A percentile compares a stretch with the other conserved stretches of the same genome.
These are phyloP conservation scores for Marvania coccoides DNA, from an alignment of 139 green algal species.

Conservation along the genomic window DNA sequence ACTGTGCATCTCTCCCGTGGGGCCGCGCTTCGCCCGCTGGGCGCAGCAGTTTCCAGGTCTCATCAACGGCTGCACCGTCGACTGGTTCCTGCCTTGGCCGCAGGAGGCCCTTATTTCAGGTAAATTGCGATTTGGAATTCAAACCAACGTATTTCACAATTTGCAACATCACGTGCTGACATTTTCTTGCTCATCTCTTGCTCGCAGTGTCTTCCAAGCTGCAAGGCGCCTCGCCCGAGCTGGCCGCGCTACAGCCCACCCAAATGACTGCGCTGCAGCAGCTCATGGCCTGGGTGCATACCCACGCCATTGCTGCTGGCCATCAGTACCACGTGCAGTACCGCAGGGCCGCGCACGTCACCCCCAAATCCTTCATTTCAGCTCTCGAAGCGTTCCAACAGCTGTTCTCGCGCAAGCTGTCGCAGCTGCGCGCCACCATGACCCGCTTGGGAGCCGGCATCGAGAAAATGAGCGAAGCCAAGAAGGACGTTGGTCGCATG, in stretches of 20 bases:
- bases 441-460: conserved; percentile 69
- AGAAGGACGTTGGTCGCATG: conserved; percentile 79
- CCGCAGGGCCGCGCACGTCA: conserved; percentile 86
- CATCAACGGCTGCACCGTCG: conserved; percentile 92
- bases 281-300: conserved; percentile 83
- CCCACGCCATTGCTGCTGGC: conserved; percentile 73
- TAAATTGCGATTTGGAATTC: conserved; percentile 31
- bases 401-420: conserved; percentile 75
- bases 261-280: conserved; percentile 46
- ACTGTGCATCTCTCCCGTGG: conserved; percentile 91
- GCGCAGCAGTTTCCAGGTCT: conserved; percentile 89
- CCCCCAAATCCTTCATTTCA: conserved; percentile 86
- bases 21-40: conserved; percentile 72
- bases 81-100: conserved; percentile 86
- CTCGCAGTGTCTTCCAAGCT: background rate
- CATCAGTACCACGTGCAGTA: conserved; percentile 86
- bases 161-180: too few relatives aligned
- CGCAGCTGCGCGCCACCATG: conserved; percentile 35
- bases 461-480: conserved; percentile 89
- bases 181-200: too few relatives aligned
- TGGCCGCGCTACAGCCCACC: background rate
- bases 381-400: conserved; percentile 87
- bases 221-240: background rate
- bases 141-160: background rate
- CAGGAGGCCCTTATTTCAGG: conserved; percentile 68